phyloP scores from a whole-genome alignment of 2,329 filamentous ascomycete genomes.

The Akanthomyces lecanii region DNA sequence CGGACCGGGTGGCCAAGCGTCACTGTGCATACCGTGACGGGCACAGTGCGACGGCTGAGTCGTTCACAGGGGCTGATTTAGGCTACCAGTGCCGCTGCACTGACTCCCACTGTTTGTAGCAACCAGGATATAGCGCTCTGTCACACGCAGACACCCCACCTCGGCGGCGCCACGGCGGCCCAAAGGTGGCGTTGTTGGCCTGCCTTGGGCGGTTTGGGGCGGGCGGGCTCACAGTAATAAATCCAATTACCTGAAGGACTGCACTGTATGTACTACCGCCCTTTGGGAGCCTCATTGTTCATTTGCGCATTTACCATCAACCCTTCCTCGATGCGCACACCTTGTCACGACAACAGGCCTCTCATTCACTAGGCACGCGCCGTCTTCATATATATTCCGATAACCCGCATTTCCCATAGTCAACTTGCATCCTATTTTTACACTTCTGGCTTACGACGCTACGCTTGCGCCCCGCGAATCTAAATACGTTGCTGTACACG shows the following conservation, averaged over 20 bases:
- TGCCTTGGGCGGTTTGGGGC: background rate
- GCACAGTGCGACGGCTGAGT: background rate
- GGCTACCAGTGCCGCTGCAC: background rate
- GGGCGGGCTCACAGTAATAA: too few species aligned
- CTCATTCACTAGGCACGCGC: background rate
- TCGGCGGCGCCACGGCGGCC: constrained; percentile 2
- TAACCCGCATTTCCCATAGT: background rate
- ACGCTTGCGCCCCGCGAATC: background rate
- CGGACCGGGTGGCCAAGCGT: background rate
- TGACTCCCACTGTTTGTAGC: background rate
- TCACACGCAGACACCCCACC: background rate
- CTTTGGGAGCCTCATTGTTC: background rate
- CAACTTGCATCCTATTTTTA: background rate
- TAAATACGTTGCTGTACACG: background rate
- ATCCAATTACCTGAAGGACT: too few species aligned
- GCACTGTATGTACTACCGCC: too few species aligned
- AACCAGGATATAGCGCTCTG: background rate
- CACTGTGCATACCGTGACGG: background rate
- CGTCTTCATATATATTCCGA: background rate
- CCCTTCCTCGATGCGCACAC: background rate
- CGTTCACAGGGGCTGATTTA: too few species aligned
- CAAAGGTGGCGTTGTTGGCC: constrained; percentile 4
- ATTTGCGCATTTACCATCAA: background rate
- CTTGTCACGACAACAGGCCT: background rate
- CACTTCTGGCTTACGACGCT: background rate